These are phyloP conservation scores for Pelargonium cotyledonis DNA, from an alignment of 441 rosid species.

Conservation along the genomic window DNA sequence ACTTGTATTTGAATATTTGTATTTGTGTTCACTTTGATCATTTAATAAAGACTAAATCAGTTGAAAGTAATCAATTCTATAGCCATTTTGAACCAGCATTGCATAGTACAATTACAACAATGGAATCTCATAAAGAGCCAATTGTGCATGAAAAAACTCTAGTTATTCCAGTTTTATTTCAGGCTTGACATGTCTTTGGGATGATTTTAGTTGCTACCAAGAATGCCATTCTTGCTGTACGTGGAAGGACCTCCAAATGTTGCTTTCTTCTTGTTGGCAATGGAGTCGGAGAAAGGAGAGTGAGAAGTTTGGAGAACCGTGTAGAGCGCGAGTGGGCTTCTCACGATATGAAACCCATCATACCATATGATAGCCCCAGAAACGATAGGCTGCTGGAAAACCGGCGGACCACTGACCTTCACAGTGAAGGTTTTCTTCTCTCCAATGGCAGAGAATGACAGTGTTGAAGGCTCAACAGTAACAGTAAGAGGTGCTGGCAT, in stretches of 20 bases:
- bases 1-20: background rate
- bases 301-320: slow-evolving; percentile 20
- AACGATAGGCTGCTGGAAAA: slow-evolving; percentile 20
- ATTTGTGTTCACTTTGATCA: background rate
- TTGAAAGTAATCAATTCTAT: too few species aligned
- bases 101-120: too few species aligned
- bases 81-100: too few species aligned
- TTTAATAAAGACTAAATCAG: background rate
- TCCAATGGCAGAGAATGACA: slow-evolving; percentile 22
- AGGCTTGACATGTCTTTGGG: too few species aligned
- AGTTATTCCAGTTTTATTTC: too few species aligned
- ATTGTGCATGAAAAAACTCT: too few species aligned
- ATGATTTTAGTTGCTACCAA: background rate
- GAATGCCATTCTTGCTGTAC: background rate
- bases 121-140: too few species aligned
- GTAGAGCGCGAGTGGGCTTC: slow-evolving; percentile 30
- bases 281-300: background rate
- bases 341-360: slow-evolving; percentile 25
- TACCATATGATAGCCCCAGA: slow-evolving; percentile 21
- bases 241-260: background rate
- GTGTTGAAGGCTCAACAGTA: slow-evolving; percentile 21
- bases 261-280: background rate
- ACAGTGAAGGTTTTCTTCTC: slow-evolving; percentile 23
- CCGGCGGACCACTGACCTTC: slow-evolving; percentile 15
- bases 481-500: slow-evolving; percentile 18